These are phyloP conservation scores for Tricholoma sp. DNA, from an alignment of 768 basidiomycete genomes.

Conservation along the genomic window DNA sequence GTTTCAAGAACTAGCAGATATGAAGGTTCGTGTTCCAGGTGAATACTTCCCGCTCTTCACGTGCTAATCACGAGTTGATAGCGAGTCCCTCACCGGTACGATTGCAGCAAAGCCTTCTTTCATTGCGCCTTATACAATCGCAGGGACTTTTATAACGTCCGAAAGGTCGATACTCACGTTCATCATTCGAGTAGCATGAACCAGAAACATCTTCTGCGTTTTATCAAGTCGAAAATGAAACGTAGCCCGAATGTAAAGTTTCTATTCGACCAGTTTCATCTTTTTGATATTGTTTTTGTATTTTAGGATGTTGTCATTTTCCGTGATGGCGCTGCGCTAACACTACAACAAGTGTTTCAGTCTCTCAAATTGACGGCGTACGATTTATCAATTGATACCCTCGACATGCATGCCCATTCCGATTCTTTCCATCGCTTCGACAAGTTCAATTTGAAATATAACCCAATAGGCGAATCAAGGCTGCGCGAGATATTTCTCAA, in stretches of 20 bases:
- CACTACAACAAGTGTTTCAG: conserved; percentile 91
- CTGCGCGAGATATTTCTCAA: conserved; percentile 97
- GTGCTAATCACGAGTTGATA: conserved; percentile 21
- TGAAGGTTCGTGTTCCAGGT: conserved; percentile 67
- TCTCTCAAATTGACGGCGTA: conserved; percentile 94
- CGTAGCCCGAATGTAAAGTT: conserved; percentile 66
- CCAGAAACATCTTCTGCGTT: conserved; percentile 95
- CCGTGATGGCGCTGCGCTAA: conserved; percentile 86
- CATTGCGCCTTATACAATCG: not conserved
- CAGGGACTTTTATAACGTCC: conserved; percentile 98
- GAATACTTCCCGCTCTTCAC: not conserved
- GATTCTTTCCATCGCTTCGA: conserved; percentile 99
- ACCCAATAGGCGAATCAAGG: conserved; percentile 92
- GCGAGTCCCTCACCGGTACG: conserved; percentile 79
- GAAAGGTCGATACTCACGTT: conserved; percentile 98
- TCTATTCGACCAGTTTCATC: not conserved
- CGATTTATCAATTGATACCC: conserved; percentile 96
- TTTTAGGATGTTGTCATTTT: conserved; percentile 89
- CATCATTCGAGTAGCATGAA: conserved; percentile 99
- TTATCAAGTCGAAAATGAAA: conserved; percentile 99
- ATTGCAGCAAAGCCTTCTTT: conserved; percentile 5
- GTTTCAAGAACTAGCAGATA: conserved; percentile 88
- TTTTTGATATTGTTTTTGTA: not conserved
- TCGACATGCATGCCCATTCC: conserved; percentile 99
- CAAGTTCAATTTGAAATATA: conserved; percentile 97